These are phyloP conservation scores for Somion occarium DNA, from an alignment of 1,284 basidiomycete genomes.

Conservation along the genomic window DNA sequence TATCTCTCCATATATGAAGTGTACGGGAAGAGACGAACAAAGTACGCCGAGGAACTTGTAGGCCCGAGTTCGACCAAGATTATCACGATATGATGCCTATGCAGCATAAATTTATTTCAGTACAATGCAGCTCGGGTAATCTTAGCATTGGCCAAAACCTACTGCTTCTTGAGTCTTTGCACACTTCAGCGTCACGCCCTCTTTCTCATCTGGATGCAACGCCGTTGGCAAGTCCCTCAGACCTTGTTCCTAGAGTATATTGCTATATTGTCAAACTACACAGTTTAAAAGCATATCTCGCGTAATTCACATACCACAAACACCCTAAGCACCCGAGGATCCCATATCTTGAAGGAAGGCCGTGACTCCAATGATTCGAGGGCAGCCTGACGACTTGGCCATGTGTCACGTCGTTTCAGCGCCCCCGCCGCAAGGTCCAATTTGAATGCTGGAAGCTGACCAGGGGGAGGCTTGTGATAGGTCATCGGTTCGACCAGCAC, in stretches of 20 bases:
- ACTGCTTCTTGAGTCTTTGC: constrained; percentile 38
- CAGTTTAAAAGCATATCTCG: constrained; percentile 1
- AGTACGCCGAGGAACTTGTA: constrained; percentile 34
- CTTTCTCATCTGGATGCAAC: constrained; percentile 39
- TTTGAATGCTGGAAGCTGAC: constrained; percentile 10
- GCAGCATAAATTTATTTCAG: too few relatives aligned
- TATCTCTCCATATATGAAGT: constrained; percentile 44
- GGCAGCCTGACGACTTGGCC: constrained; percentile 45
- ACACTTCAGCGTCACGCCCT: constrained; percentile 50
- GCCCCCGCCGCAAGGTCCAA: constrained; percentile 28
- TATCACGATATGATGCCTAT: constrained; percentile 44
- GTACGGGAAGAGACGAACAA: constrained; percentile 37
- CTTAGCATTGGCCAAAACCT: too few relatives aligned
- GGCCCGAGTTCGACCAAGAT: constrained; percentile 28
- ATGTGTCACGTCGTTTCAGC: constrained; percentile 41
- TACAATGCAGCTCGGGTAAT: too few relatives aligned
- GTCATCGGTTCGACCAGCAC: constrained; percentile 45
- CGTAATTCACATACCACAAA: constrained; percentile 32
- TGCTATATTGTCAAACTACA: neutral
- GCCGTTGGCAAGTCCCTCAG: constrained; percentile 39
- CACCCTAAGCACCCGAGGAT: constrained; percentile 38
- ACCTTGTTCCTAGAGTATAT: constrained; percentile 36
- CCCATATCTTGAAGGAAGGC: constrained; percentile 42
- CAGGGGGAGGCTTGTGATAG: constrained; percentile 19
- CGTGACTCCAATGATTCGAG: constrained; percentile 33